Base-by-base conservation (phyloP, 1,284 basidiomycete genomes). In the Ceratobasidium papillatum region DNA sequence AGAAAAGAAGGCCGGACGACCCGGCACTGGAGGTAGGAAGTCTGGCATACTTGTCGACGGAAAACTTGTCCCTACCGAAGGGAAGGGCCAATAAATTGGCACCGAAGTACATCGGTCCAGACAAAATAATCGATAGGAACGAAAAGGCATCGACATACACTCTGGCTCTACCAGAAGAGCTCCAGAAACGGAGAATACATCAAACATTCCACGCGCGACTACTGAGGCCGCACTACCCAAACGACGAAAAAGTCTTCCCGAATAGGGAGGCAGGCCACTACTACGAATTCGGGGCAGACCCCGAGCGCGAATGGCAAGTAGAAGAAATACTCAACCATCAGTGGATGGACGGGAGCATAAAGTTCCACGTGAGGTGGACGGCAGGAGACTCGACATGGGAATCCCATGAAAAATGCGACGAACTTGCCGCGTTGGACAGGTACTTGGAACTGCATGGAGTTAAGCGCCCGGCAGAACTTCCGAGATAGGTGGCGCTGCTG, bases 81-180 rank as follows among this genome's bases (percentile, higher is more conserved):
- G 68, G 68, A n/a, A 51, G 32, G 25, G 38, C 58, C 0, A 3
- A 22, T 1, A 76, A 76, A 47, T 27, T 76, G 3, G 27, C 25
- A 0, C 65, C 65, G 0, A 72, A 75, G 25, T 77, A 54, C 41
- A 76, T 77, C n/a, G 75, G 76, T 7, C 76, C 75, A 36, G 41
- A 36, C 34, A n/a, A 27, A 5, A 51, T 72, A 2, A 2, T 38
- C 3, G 36, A 45, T 32, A 51, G 22, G 0, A 63, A 51, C 14
- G 27, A 27, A 34, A 52, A 58, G 5, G 54, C 52, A 19, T 36
- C 73, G 1, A 65, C 58, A 32, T 76, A 74, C 43, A 17, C 19
- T 2, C 11, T 77, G 11, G 61, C 75, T 1, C 38, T 77, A n/a
- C 73, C 76, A 0, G 1, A 19, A 1, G 73, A 76, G 17, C 22